Evolutionary conservation across 2,329 filamentous ascomycete genomes (phyloP).

Genomic region (Alternaria viburni): DNA sequence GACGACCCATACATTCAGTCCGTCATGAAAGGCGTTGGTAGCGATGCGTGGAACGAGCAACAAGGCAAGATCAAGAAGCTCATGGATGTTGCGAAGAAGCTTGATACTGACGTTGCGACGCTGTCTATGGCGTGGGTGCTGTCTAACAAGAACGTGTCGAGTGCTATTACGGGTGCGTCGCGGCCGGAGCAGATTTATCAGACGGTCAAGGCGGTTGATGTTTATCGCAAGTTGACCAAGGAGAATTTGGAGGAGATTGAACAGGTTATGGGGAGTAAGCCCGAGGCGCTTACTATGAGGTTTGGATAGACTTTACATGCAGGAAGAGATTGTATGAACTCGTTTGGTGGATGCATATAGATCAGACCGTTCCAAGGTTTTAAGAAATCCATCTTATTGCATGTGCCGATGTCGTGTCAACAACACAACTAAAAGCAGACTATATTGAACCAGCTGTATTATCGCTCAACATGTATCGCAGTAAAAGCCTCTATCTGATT

Average conservation of each 20-base stretch:
- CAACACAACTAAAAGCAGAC: too few species aligned
- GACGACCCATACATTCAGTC: constrained; percentile 62
- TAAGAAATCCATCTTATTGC: too few species aligned
- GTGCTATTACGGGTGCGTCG: constrained; percentile 38
- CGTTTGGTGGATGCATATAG: too few species aligned
- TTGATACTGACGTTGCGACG: constrained; percentile 63
- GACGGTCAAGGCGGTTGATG: constrained; percentile 52
- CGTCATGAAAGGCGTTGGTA: constrained; percentile 48
- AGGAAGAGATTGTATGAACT: too few species aligned
- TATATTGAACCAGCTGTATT: too few species aligned
- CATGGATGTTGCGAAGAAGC: constrained; percentile 64
- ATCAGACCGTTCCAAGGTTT: too few species aligned
- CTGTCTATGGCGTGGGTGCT: constrained; percentile 47
- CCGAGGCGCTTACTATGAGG: constrained; percentile 27
- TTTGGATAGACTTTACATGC: constrained; percentile 23
- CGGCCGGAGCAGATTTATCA: constrained; percentile 41
- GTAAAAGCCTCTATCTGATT: neutral
- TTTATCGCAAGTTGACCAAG: constrained; percentile 52
- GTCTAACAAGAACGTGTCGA: constrained; percentile 38
- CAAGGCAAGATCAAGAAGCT: constrained; percentile 63
- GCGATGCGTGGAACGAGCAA: constrained; percentile 61
- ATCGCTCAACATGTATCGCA: too few species aligned
- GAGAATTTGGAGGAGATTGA: constrained; percentile 55
- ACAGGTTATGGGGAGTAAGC: constrained; percentile 42
- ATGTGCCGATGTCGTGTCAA: too few species aligned